Evolutionary conservation across 495 filamentous ascomycete species (phyloP).

Genomic region (Podospora pseudoanserina): DNA sequence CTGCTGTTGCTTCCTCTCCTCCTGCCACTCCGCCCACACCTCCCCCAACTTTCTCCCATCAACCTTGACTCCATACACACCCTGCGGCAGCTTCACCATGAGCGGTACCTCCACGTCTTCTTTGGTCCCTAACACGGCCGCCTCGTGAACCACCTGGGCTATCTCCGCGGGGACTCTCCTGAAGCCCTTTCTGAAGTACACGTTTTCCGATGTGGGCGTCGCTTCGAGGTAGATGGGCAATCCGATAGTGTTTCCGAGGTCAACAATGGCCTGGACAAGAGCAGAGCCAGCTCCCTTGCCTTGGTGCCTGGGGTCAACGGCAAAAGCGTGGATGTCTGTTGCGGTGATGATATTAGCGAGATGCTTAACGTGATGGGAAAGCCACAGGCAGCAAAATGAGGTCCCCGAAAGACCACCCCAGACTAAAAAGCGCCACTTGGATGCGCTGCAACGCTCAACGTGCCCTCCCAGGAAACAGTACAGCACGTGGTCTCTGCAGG

Average conservation of each 20-base stretch:
- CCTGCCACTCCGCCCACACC: slow-evolving; percentile 6
- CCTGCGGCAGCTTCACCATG: slow-evolving; percentile 26
- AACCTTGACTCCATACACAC: not conserved
- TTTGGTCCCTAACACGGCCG: slow-evolving; percentile 17
- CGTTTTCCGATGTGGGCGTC: slow-evolving; percentile 20
- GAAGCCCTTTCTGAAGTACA: slow-evolving; percentile 34
- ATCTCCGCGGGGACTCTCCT: slow-evolving; percentile 17
- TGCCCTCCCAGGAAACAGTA: not conserved
- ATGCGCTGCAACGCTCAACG: not conserved
- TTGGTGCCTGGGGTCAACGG: slow-evolving; percentile 35
- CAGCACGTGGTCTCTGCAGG: not conserved
- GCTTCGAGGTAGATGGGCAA: slow-evolving; percentile 36
- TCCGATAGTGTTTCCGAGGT: slow-evolving; percentile 16
- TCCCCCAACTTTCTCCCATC: not conserved
- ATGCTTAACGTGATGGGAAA: not conserved
- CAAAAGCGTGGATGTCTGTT: slow-evolving; percentile 32
- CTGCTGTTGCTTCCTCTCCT: not conserved
- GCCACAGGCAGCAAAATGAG: not conserved
- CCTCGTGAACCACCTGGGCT: slow-evolving; percentile 24
- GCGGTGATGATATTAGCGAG: not conserved
- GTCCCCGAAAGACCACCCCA: not conserved
- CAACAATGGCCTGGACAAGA: slow-evolving; percentile 41
- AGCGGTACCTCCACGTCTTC: slow-evolving; percentile 28
- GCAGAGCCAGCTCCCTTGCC: slow-evolving; percentile 40
- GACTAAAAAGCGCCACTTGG: not conserved